Conservation (phyloP, 768 basidiomycete genomes). For the Tulasnella sp. region DNA sequence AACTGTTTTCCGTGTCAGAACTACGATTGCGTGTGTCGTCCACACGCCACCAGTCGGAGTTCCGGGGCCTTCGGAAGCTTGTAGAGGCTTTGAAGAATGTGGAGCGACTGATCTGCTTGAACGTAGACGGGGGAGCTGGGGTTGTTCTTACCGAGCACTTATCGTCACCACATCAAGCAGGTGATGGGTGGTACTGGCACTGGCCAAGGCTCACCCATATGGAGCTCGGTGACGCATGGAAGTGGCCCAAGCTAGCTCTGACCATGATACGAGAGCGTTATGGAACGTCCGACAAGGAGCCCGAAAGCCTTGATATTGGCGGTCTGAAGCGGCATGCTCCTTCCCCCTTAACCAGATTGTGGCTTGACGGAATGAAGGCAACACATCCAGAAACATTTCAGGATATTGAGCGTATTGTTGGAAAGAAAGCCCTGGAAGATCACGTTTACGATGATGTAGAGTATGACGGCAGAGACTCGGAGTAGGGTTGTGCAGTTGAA, state of each 20-base stretch:
- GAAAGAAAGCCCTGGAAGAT: neutral
- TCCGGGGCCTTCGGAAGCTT: neutral
- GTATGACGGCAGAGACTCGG: too few relatives aligned
- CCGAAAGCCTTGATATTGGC: neutral
- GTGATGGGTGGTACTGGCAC: neutral
- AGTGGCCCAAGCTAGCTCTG: neutral
- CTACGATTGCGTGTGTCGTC: neutral
- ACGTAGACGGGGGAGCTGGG: neutral
- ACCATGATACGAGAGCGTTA: neutral
- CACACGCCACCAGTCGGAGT: neutral
- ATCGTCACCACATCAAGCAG: neutral
- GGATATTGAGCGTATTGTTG: neutral
- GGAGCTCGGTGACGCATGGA: neutral
- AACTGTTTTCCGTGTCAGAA: neutral
- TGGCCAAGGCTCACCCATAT: neutral
- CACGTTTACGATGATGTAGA: neutral
- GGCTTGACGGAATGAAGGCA: neutral
- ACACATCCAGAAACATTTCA: neutral
- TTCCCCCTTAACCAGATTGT: neutral
- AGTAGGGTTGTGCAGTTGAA: too few relatives aligned
- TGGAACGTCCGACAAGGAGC: neutral
- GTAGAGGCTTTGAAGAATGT: neutral
- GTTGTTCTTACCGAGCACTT: neutral
- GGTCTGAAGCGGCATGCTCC: neutral
- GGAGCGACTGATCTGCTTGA: neutral